A percentile compares a stretch with the other conserved stretches of the same genome.
phyloP scores from a whole-genome alignment of 2,329 filamentous ascomycete genomes.

The Clathrospora elynae region DNA sequence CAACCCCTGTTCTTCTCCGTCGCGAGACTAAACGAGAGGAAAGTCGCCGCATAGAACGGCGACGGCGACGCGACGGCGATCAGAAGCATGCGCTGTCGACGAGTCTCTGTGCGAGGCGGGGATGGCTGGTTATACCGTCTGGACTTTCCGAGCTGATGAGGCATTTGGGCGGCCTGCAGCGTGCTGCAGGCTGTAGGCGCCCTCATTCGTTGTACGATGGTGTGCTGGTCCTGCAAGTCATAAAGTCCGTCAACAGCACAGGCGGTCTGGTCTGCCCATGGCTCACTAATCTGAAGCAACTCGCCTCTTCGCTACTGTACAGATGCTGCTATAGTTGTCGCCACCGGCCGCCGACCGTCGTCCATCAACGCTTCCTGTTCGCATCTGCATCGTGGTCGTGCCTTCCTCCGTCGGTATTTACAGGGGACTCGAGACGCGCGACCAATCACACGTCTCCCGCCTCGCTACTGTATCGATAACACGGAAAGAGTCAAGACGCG shows the following conservation, averaged over 20 bases:
- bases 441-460: slow-evolving; percentile 19
- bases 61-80: slow-evolving; percentile 17
- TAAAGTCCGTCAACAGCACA: slow-evolving; percentile 9
- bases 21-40: slow-evolving; percentile 14
- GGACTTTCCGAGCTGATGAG: slow-evolving; percentile 19
- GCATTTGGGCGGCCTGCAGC: slow-evolving; percentile 25
- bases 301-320: slow-evolving; percentile 1
- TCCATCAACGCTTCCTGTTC: no score
- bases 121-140: slow-evolving; percentile 16
- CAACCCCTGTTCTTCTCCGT: no score
- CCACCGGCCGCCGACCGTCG: no score
- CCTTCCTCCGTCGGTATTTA: slow-evolving; percentile 7
- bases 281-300: slow-evolving; percentile 19
- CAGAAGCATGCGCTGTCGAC: slow-evolving; percentile 23
- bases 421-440: slow-evolving; percentile 16
- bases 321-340: not conserved
- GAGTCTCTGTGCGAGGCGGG: slow-evolving; percentile 20
- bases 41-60: slow-evolving; percentile 8
- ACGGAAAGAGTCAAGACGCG: slow-evolving; percentile 23
- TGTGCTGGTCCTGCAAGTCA: slow-evolving; percentile 36
- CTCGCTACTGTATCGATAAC: slow-evolving; percentile 18
- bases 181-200: slow-evolving; percentile 9
- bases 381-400: no score
- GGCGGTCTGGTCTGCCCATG: slow-evolving; percentile 23
- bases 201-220: slow-evolving; percentile 22